Evolutionary conservation across 148 eudicot species (phyloP), one percentile per base, ranked within the genome.

Genomic region (Silene conica): DNA sequence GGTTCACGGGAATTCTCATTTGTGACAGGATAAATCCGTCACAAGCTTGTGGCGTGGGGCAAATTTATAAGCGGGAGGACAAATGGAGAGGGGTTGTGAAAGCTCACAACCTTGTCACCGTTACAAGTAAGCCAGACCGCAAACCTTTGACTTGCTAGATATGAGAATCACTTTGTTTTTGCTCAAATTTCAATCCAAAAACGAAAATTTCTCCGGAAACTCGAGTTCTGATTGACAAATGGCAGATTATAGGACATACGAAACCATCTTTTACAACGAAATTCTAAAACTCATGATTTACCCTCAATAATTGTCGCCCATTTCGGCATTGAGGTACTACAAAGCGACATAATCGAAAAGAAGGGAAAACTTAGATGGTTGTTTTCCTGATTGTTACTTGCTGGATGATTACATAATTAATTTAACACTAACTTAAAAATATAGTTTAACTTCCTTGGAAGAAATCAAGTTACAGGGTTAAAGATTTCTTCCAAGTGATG

Each of bases 401-500:
- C 55, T 60, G 23, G 52, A 8, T 59, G 60, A 23, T 50, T 57
- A 78, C 76, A 78, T 31, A 15, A 73, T 65, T 55, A 74, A 74
- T 50, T 72, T 22, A 75, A 23, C 57, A 22, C 65, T 67, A 75
- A 43, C 11, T 13, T 52, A 26, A 65, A 22, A 67, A 25, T 20
- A 5, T 12, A 71, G 0, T n/a, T 55, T 31, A 13, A 15, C 9
- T 31, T 58, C 38, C 43, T 25, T 46, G 5, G 31, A 6, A 18
- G 46, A 6, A 38, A n/a, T n/a, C n/a, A n/a, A 41, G 5, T 0
- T 26, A 12, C 31, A 8, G 58, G 41, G 76, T 76, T 76, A 80
- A 80, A 50, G 76, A 21, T 87, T 79, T 63, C 58, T 80, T 63
- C 74, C 77, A n/a, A 76, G 75, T 55, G 82, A 62, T 10, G 86